Conservation (phyloP, 148 eudicot species). For the Rhododendron simsii region DNA sequence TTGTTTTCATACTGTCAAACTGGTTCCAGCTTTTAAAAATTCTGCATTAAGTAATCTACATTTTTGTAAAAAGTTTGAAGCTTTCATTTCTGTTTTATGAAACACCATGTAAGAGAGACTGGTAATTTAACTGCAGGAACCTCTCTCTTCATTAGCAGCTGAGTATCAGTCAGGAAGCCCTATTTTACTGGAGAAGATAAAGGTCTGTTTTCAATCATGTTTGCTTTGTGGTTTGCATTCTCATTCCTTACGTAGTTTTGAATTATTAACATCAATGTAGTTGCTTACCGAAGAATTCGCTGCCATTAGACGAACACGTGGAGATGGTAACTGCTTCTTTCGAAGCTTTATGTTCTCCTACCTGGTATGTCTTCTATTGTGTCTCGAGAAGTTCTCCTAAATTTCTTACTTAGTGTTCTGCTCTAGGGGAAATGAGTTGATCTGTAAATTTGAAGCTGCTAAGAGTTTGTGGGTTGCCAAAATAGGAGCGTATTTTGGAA, state of each 20-base stretch:
- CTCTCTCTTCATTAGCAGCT: slow-evolving; percentile 67
- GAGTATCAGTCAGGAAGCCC: slow-evolving; percentile 87
- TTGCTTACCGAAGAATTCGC: slow-evolving; percentile 62
- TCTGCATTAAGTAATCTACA: background rate
- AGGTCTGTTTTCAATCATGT: slow-evolving; percentile 31
- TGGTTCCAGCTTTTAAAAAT: background rate
- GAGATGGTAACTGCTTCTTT: slow-evolving; percentile 97
- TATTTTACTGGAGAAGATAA: slow-evolving; percentile 80
- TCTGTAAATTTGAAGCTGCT: slow-evolving; percentile 4
- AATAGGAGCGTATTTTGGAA: slow-evolving; percentile 76
- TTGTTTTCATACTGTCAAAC: background rate
- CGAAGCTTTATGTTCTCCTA: slow-evolving; percentile 96
- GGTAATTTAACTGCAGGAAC: slow-evolving; percentile 51
- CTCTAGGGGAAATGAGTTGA: background rate
- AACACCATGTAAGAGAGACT: background rate
- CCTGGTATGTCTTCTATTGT: slow-evolving; percentile 45
- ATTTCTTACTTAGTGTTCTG: background rate
- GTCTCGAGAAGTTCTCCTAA: background rate
- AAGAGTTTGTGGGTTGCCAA: slow-evolving; percentile 11
- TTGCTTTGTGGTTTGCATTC: background rate
- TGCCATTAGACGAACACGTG: slow-evolving; percentile 81
- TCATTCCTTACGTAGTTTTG: background rate
- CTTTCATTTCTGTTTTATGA: background rate
- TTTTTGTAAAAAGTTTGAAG: background rate
- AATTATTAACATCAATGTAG: slow-evolving; percentile 27